Percentiles rank a stretch among this genome's conserved stretches.
Conservation (phyloP, 495 filamentous ascomycete species). For the Aspergillus conjunctus region DNA sequence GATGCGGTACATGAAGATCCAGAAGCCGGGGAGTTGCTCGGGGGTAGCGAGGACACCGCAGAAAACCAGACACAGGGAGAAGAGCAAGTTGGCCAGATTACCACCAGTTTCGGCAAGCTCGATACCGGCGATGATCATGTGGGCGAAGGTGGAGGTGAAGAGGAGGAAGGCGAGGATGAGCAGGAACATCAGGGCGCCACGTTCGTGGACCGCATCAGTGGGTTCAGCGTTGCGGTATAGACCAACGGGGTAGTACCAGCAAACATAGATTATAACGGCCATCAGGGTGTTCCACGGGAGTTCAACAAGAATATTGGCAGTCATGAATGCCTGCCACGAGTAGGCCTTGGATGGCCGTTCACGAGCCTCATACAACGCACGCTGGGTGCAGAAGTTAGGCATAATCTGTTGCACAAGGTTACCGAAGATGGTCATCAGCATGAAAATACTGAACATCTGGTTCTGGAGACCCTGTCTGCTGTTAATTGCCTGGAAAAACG, state of each 20-base stretch:
- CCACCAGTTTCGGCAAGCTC: conserved; percentile 64
- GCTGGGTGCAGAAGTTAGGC: conserved; percentile 68
- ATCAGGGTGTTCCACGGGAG: conserved; percentile 73
- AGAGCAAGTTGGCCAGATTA: conserved; percentile 62
- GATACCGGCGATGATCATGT: conserved; percentile 66
- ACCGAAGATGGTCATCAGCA: conserved; percentile 80
- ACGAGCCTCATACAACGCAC: conserved; percentile 70
- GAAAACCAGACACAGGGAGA: conserved; percentile 65
- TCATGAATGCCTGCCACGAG: conserved; percentile 72
- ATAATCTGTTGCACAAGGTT: conserved; percentile 79
- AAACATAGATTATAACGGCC: conserved; percentile 60
- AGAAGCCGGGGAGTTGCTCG: conserved; percentile 65
- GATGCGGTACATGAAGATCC: conserved; percentile 83
- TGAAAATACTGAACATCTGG: conserved; percentile 89
- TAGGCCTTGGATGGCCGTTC: conserved; percentile 75
- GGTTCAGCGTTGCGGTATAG: conserved; percentile 56
- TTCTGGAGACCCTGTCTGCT: conserved; percentile 83
- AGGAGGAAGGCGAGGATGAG: conserved; percentile 57
- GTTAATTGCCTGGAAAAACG: conserved; percentile 78
- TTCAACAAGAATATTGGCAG: conserved; percentile 70
- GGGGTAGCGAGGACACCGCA: conserved; percentile 69
- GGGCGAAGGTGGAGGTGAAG: conserved; percentile 63
- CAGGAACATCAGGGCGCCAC: conserved; percentile 62
- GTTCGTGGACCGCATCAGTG: conserved; percentile 47
- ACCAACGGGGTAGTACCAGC: conserved; percentile 73